These are phyloP conservation scores for Bacidia gigantensis DNA, from an alignment of 495 filamentous ascomycete genomes.

Conservation along the genomic window DNA sequence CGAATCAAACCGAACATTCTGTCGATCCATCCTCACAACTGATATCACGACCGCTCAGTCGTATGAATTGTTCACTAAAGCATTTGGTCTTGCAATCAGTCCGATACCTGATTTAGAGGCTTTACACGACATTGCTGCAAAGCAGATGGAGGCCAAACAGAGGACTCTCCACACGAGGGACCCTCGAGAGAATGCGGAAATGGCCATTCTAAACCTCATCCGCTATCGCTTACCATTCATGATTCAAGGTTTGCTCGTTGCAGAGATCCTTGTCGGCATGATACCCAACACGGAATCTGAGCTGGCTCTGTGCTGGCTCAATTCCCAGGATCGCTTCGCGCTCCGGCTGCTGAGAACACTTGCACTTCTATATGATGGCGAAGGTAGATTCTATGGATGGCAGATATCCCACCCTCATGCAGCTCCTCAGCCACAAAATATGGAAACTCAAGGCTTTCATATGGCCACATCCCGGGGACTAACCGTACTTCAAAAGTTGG, in stretches of 20 bases:
- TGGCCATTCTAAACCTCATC: conserved; percentile 1
- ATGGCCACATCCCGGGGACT: conserved; percentile 58
- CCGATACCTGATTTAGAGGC: conserved; percentile 52
- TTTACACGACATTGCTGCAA: background rate
- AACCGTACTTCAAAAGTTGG: conserved; percentile 51
- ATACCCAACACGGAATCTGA: conserved; percentile 55
- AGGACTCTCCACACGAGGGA: background rate
- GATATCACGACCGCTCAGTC: conserved; percentile 48
- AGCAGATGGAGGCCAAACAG: conserved; percentile 19
- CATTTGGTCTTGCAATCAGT: conserved; percentile 79
- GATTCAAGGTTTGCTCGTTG: conserved; percentile 82
- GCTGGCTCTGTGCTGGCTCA: conserved; percentile 70
- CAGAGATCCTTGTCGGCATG: conserved; percentile 71
- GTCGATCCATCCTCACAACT: conserved; percentile 62
- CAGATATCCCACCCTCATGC: conserved; percentile 4
- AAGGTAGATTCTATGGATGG: background rate
- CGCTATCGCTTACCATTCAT: conserved; percentile 75
- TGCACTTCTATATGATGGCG: background rate
- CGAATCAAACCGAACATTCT: conserved; percentile 78
- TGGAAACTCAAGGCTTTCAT: conserved; percentile 32
- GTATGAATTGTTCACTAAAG: conserved; percentile 71
- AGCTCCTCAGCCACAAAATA: conserved; percentile 21
- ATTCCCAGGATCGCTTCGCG: conserved; percentile 74
- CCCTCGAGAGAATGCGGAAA: conserved; percentile 9
- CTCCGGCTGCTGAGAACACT: conserved; percentile 46